Conservation (phyloP, 1,284 basidiomycete genomes). For the Takashimella tepidaria region DNA sequence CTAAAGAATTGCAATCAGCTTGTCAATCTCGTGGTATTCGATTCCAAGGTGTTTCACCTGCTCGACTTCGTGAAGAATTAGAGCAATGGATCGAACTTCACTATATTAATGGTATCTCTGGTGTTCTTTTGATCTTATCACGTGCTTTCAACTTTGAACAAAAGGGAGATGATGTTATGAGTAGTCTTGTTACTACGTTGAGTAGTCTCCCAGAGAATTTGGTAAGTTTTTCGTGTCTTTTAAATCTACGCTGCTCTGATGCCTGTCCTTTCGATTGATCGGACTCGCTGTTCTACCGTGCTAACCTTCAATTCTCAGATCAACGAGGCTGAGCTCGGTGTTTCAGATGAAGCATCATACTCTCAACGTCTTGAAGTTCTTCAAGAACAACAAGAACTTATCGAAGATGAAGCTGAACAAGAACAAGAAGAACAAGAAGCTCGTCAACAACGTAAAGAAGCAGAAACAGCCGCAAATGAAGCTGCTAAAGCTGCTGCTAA, state of each 20-base stretch:
- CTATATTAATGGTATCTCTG: constrained; percentile 76
- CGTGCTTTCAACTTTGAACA: constrained; percentile 93
- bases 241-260: background rate
- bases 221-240: constrained; percentile 53
- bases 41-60: constrained; percentile 75
- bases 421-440: constrained; percentile 93
- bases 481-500: constrained; percentile 2
- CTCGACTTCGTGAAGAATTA: constrained; percentile 79
- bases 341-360: constrained; percentile 89
- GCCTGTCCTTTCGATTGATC: too few relatives aligned
- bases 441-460: constrained; percentile 74
- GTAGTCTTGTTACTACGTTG: constrained; percentile 82
- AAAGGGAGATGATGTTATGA: constrained; percentile 73
- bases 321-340: constrained; percentile 93
- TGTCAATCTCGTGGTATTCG: constrained; percentile 93
- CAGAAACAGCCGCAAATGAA: constrained; percentile 45
- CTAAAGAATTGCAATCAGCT: constrained; percentile 82
- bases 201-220: constrained; percentile 91
- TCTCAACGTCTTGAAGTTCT: constrained; percentile 97
- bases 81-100: constrained; percentile 92
- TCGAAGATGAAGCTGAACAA: constrained; percentile 97
- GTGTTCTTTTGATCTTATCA: constrained; percentile 85
- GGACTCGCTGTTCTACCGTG: too few relatives aligned
- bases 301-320: constrained; percentile 54
- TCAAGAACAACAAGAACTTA: constrained; percentile 97